Evolutionary conservation across 805 yeast genomes (phyloP).

Genomic region (Candida nemodendra): DNA sequence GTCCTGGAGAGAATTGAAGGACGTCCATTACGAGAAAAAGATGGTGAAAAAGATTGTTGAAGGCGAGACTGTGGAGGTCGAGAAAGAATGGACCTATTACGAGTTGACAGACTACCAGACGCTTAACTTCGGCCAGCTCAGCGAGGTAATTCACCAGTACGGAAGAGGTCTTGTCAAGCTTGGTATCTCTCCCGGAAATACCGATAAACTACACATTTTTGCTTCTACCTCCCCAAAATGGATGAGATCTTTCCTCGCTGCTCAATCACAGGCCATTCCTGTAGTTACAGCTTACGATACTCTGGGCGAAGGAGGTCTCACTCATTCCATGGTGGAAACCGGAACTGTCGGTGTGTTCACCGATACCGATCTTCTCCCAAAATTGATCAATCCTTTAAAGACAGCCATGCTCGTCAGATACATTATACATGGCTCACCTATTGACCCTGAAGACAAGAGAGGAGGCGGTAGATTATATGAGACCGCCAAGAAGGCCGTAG

Average conservation of each 20-base stretch:
- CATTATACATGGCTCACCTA: constrained; percentile 67
- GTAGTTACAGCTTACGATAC: constrained; percentile 96
- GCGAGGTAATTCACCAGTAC: constrained; percentile 44
- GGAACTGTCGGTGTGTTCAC: constrained; percentile 77
- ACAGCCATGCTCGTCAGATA: constrained; percentile 58
- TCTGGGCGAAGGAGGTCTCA: constrained; percentile 83
- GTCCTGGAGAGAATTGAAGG: constrained; percentile 76
- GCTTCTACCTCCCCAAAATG: constrained; percentile 87
- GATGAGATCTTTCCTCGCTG: constrained; percentile 84
- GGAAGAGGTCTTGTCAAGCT: constrained; percentile 76
- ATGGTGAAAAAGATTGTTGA: constrained; percentile 70
- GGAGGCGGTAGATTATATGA: constrained; percentile 56
- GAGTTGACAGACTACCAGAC: constrained; percentile 74
- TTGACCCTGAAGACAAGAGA: constrained; percentile 64
- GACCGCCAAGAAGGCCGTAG: constrained; percentile 56
- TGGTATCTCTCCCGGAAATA: constrained; percentile 64
- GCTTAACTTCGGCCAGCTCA: constrained; percentile 59
- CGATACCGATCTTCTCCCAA: constrained; percentile 68
- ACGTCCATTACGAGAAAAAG: constrained; percentile 74
- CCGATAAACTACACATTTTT: constrained; percentile 73
- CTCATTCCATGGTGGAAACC: constrained; percentile 82
- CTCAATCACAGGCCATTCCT: constrained; percentile 76
- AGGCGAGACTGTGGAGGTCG: constrained; percentile 68
- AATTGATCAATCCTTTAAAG: constrained; percentile 70
- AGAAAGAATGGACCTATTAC: constrained; percentile 85